Conservation (phyloP, 768 basidiomycete species). For the Ephemerocybe angulata region DNA sequence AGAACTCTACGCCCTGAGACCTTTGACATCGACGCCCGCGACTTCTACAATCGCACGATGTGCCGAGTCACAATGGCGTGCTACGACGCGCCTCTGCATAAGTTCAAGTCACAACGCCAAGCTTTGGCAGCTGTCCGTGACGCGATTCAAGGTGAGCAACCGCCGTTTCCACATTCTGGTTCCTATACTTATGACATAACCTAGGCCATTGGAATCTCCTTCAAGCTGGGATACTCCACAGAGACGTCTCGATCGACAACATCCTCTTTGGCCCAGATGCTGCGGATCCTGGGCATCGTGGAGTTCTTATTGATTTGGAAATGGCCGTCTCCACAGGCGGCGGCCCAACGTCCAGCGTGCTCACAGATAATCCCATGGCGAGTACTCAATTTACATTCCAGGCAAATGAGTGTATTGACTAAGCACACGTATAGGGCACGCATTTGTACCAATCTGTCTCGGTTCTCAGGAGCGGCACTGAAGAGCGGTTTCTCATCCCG, state of each 20-base stretch:
- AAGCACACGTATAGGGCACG: no score
- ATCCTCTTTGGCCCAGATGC: not conserved
- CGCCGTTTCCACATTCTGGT: not conserved
- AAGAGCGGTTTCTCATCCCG: not conserved
- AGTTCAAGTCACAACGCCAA: not conserved
- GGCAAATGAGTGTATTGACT: no score
- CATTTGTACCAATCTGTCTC: not conserved
- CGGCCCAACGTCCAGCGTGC: not conserved
- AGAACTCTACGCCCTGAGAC: not conserved
- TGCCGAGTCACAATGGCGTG: not conserved
- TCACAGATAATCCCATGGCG: no score
- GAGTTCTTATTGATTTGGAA: not conserved
- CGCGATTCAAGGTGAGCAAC: not conserved
- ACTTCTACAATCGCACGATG: not conserved
- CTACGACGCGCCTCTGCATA: not conserved
- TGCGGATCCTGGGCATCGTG: not conserved
- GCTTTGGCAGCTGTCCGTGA: not conserved
- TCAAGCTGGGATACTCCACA: not conserved
- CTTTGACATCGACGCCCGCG: not conserved
- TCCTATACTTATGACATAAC: not conserved
- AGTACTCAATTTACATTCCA: no score
- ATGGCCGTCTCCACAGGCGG: not conserved
- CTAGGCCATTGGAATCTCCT: not conserved
- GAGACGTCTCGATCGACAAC: not conserved
- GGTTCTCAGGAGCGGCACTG: not conserved